Conservation (phyloP, 768 basidiomycete genomes). For the Chalciporus sphaerocephalus region DNA sequence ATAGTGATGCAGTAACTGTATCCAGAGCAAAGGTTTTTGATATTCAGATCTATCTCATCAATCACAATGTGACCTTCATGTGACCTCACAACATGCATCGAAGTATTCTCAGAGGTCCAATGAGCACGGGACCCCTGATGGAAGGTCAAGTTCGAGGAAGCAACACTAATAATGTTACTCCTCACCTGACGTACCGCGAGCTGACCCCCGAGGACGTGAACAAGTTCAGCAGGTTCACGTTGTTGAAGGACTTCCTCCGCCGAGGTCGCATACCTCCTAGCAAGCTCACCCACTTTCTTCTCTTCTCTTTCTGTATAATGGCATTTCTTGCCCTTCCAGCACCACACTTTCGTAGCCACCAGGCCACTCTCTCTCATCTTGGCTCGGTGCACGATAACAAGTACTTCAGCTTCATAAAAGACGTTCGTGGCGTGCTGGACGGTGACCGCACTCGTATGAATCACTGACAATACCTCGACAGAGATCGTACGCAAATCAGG, state of each 20-base stretch:
- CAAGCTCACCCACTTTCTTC: conserved; percentile 64
- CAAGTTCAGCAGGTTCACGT: conserved; percentile 59
- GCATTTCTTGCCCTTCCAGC: conserved; percentile 63
- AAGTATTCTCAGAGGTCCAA: conserved; percentile 76
- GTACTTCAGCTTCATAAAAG: conserved; percentile 71
- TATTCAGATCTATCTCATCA: conserved; percentile 67
- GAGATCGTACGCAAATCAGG: conserved; percentile 54
- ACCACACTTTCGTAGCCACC: conserved; percentile 68
- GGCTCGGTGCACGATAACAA: conserved; percentile 63
- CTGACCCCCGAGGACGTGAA: conserved; percentile 61
- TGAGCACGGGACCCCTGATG: conserved; percentile 62
- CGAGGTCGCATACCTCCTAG: conserved; percentile 65
- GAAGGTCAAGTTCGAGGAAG: conserved; percentile 3
- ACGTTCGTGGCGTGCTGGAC: conserved; percentile 45
- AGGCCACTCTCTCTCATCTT: conserved; percentile 65
- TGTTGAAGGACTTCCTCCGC: conserved; percentile 51
- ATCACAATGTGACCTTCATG: conserved; percentile 49
- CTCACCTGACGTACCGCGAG: conserved; percentile 72
- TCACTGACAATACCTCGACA: conserved; percentile 65
- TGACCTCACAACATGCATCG: conserved; percentile 72
- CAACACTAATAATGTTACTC: conserved; percentile 2
- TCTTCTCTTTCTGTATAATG: conserved; percentile 56
- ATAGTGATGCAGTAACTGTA: conserved; percentile 77
- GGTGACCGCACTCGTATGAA: conserved; percentile 44
- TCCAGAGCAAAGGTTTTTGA: conserved; percentile 75